Evolutionary conservation across 441 rosid genomes (phyloP).

Genomic region (Dalechampia spathulata): DNA sequence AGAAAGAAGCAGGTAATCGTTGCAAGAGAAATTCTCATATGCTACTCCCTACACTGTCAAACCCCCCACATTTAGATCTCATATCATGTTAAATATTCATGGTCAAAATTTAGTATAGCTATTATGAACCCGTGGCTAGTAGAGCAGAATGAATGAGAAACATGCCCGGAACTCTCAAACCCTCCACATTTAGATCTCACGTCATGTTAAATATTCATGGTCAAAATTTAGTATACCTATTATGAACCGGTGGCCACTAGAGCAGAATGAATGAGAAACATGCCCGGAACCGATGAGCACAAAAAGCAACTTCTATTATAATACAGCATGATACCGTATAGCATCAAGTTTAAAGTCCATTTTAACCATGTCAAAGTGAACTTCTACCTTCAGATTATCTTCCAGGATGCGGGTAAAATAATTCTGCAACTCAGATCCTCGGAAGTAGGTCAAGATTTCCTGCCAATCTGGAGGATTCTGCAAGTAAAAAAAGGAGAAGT

Average conservation of each 20-base stretch:
- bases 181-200: too few species aligned
- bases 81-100: too few species aligned
- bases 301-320: background rate
- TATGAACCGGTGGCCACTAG: background rate
- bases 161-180: too few species aligned
- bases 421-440: constrained; percentile 96
- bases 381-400: constrained; percentile 79
- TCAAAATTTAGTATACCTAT: too few species aligned
- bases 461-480: constrained; percentile 99
- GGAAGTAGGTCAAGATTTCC: constrained; percentile 89
- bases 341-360: background rate
- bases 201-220: too few species aligned
- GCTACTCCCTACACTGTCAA: too few species aligned
- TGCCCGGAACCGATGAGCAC: background rate
- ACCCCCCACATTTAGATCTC: too few species aligned
- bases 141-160: background rate
- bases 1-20: too few species aligned
- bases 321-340: background rate
- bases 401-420: constrained; percentile 92
- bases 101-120: too few species aligned
- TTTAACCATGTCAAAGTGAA: background rate
- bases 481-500: constrained; percentile 11
- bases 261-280: background rate
- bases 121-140: background rate
- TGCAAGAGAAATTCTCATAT: too few species aligned